Percentiles rank a stretch among this genome's conserved stretches.
Evolutionary conservation across 176 grass and related monocot species (phyloP).

Genomic region (Paspalum notatum): DNA sequence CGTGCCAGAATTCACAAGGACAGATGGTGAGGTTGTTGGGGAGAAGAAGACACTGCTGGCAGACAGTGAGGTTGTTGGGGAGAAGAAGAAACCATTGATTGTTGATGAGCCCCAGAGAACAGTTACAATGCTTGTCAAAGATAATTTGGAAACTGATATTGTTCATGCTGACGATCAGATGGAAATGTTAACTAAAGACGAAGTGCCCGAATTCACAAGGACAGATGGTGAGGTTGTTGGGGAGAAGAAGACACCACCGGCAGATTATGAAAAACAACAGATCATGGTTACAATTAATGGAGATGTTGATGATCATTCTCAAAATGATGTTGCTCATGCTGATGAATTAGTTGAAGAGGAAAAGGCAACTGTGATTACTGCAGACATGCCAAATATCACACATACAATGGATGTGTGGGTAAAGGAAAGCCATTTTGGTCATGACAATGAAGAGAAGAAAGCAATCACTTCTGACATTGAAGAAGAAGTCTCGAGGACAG

Average conservation of each 20-base stretch:
- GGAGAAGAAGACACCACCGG: background rate
- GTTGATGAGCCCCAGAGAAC: background rate
- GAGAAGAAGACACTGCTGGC: background rate
- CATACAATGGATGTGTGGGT: background rate
- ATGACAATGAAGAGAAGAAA: constrained; percentile 2
- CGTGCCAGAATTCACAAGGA: background rate
- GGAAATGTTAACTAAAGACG: background rate
- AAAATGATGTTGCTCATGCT: background rate
- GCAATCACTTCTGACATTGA: background rate
- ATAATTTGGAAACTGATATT: background rate
- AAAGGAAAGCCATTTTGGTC: constrained; percentile 4
- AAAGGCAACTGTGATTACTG: background rate
- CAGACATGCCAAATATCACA: background rate
- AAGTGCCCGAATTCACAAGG: background rate
- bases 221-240: background rate
- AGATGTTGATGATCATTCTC: too few species aligned
- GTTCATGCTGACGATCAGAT: constrained; percentile 6
- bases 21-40: background rate
- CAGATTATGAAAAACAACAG: background rate
- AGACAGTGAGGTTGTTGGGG: background rate
- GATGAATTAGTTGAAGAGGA: background rate
- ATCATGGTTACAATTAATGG: background rate
- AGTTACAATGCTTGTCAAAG: background rate
- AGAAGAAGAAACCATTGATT: background rate
- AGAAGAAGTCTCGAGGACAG: background rate